Evolutionary conservation across 192 early-diverging fungal genomes (phyloP).

Genomic region (Haplosporangium gracile): DNA sequence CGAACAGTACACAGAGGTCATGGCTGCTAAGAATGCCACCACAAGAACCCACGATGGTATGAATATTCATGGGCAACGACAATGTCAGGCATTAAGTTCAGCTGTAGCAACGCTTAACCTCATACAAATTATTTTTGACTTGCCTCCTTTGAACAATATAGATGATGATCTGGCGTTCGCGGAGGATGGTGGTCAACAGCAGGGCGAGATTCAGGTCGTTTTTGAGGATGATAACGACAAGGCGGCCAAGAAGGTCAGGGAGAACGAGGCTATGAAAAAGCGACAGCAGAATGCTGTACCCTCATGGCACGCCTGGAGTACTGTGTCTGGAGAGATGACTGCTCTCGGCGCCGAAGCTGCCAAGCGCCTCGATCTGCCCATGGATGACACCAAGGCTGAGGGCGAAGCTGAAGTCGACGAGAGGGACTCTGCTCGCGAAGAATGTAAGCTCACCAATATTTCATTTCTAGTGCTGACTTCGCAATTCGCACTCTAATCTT

Average conservation of each 20-base stretch:
- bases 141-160: slow-evolving; percentile 13
- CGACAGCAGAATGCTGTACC: slow-evolving; percentile 82
- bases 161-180: slow-evolving; percentile 75
- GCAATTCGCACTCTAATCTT: too few relatives aligned
- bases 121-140: background rate
- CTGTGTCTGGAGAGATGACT: slow-evolving; percentile 71
- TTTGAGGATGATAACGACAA: slow-evolving; percentile 78
- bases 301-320: slow-evolving; percentile 83
- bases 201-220: slow-evolving; percentile 78
- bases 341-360: slow-evolving; percentile 47
- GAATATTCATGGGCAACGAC: background rate
- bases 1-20: slow-evolving; percentile 58
- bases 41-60: slow-evolving; percentile 56
- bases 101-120: background rate
- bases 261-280: slow-evolving; percentile 75
- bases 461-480: background rate
- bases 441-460: slow-evolving; percentile 50
- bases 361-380: slow-evolving; percentile 47
- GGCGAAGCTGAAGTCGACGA: slow-evolving; percentile 54
- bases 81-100: background rate
- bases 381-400: slow-evolving; percentile 57
- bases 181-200: slow-evolving; percentile 71
- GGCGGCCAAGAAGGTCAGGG: slow-evolving; percentile 73
- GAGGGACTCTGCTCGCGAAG: slow-evolving; percentile 54
- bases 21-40: slow-evolving; percentile 50